Evolutionary conservation across 2,329 filamentous ascomycete species (phyloP).

Genomic region (Aureobasidium mangrovei): DNA sequence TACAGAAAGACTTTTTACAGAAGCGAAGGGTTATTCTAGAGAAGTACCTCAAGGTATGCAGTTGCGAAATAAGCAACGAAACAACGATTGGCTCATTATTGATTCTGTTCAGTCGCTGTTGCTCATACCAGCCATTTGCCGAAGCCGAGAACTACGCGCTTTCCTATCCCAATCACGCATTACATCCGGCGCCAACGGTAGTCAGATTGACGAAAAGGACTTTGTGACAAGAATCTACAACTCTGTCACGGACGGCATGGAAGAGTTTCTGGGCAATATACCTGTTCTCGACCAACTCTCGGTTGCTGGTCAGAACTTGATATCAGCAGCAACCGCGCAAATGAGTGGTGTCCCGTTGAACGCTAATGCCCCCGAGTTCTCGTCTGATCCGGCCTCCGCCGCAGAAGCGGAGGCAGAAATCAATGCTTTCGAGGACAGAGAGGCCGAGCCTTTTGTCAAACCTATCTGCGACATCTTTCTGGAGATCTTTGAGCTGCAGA

Average conservation of each 20-base stretch:
- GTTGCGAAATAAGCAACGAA: background rate
- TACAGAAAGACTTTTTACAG: constrained; percentile 90
- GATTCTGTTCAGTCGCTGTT: constrained; percentile 44
- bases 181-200: constrained; percentile 52
- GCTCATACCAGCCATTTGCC: constrained; percentile 83
- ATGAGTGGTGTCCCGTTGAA: constrained; percentile 35
- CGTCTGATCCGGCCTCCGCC: constrained; percentile 31
- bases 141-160: constrained; percentile 80
- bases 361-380: constrained; percentile 31
- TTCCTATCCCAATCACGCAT: constrained; percentile 85
- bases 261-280: constrained; percentile 93
- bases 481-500: constrained; percentile 88
- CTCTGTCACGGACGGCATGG: constrained; percentile 94
- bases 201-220: constrained; percentile 59
- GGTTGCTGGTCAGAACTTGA: constrained; percentile 81
- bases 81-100: background rate
- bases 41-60: constrained; percentile 56
- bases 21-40: constrained; percentile 80
- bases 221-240: constrained; percentile 94
- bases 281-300: constrained; percentile 92
- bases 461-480: constrained; percentile 97
- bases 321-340: constrained; percentile 59
- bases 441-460: constrained; percentile 92
- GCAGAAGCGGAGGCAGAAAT: constrained; percentile 88
- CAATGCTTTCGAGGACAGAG: constrained; percentile 81